phyloP scores from a whole-genome alignment of 352 stramenopile species.

The Phytophthora tubulina region DNA sequence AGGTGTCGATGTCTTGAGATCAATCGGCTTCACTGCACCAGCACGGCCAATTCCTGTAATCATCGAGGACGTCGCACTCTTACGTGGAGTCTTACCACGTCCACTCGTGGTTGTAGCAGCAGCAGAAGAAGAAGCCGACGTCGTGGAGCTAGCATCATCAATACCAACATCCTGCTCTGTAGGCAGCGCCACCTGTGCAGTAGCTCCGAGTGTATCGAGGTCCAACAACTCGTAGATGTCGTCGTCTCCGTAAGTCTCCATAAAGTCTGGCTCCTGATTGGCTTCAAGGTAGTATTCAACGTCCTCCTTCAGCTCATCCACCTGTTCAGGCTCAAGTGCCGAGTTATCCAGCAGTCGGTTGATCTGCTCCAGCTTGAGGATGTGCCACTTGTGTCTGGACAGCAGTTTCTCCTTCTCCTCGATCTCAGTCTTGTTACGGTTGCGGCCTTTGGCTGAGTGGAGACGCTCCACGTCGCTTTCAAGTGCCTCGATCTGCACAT shows the following conservation, averaged over 20 bases:
- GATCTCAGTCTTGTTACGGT: constrained; percentile 95
- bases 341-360: constrained; percentile 98
- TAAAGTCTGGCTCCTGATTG: constrained; percentile 94
- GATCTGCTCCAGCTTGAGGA: constrained; percentile 98
- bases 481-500: constrained; percentile 91
- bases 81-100: constrained; percentile 74
- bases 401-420: constrained; percentile 93
- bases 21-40: constrained; percentile 77
- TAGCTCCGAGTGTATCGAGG: constrained; percentile 89
- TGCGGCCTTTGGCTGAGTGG: constrained; percentile 92
- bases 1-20: constrained; percentile 80
- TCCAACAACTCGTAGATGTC: constrained; percentile 97
- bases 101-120: constrained; percentile 17
- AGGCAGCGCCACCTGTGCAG: constrained; percentile 75
- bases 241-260: constrained; percentile 91
- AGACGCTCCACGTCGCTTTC: constrained; percentile 87
- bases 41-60: constrained; percentile 81
- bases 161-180: constrained; percentile 79
- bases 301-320: constrained; percentile 98
- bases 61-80: constrained; percentile 61
- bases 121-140: constrained; percentile 8
- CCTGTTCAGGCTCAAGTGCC: constrained; percentile 89
- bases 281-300: constrained; percentile 98
- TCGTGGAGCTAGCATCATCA: constrained; percentile 49
- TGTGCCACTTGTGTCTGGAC: constrained; percentile 96